A percentile compares a stretch with the other conserved stretches of the same genome.
phyloP scores from a whole-genome alignment of 768 basidiomycete species.

The Sistotremastrum suecicum region DNA sequence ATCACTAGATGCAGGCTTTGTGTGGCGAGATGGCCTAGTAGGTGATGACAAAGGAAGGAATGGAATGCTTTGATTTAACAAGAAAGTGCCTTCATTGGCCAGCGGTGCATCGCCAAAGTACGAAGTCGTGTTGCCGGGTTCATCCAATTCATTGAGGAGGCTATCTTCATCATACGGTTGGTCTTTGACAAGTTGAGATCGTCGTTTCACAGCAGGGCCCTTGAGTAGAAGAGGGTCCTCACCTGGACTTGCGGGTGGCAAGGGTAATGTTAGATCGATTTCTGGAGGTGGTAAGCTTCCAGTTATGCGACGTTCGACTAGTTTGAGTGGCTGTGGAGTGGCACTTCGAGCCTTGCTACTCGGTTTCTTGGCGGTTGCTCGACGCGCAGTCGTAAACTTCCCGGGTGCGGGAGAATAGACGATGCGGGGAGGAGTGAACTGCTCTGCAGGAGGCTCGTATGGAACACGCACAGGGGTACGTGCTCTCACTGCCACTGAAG shows the following conservation, averaged over 20 bases:
- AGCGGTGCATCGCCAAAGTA: conserved; percentile 9
- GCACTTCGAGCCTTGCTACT: no score
- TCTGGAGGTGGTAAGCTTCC: conserved; percentile 57
- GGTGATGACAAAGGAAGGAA: no score
- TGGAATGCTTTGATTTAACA: not conserved
- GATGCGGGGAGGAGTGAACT: conserved; percentile 60
- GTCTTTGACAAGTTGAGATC: conserved; percentile 6
- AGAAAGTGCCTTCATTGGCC: conserved; percentile 1
- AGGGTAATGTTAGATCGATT: conserved; percentile 40
- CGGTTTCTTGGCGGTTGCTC: conserved; percentile 13
- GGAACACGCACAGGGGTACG: conserved; percentile 7
- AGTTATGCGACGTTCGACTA: not conserved
- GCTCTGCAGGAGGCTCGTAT: conserved; percentile 52
- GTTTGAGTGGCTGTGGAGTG: no score
- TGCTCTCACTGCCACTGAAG: no score
- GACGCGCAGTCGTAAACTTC: conserved; percentile 26
- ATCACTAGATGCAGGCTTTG: no score
- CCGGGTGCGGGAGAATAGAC: conserved; percentile 24
- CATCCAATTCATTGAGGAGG: conserved; percentile 10
- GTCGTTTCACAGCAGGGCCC: conserved; percentile 20
- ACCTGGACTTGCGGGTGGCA: conserved; percentile 58
- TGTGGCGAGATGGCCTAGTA: no score
- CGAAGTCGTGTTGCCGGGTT: conserved; percentile 4
- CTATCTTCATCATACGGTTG: conserved; percentile 1
- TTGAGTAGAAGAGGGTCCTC: conserved; percentile 63